Conservation (phyloP, 208 protist species). For the Histomonas meleagridis region DNA sequence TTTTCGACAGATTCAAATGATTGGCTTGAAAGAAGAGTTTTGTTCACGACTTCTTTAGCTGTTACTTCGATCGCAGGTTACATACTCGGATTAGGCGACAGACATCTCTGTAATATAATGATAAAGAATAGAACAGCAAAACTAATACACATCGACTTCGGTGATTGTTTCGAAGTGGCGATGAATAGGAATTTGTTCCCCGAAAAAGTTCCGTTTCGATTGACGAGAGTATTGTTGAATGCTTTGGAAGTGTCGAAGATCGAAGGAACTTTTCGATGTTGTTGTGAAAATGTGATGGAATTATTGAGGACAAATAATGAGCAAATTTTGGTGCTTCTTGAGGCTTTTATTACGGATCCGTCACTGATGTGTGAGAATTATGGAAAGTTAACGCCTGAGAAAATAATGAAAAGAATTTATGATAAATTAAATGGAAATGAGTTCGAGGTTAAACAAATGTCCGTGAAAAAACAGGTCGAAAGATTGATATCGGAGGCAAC, state of each 20-base stretch:
- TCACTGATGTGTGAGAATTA: neutral
- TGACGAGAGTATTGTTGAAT: neutral
- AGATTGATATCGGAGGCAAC: neutral
- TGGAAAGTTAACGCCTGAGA: neutral
- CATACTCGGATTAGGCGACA: constrained; percentile 10
- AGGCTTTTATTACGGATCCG: constrained; percentile 31
- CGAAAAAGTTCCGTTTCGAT: constrained; percentile 32
- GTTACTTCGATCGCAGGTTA: constrained; percentile 4
- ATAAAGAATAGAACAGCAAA: neutral
- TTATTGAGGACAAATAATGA: neutral
- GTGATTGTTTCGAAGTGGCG: constrained; percentile 21
- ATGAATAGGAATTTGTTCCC: neutral
- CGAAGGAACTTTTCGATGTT: neutral
- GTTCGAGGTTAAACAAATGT: neutral
- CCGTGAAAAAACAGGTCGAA: neutral
- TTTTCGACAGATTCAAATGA: neutral
- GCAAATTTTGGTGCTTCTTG: neutral
- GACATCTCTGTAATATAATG: constrained; percentile 20
- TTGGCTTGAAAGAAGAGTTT: neutral
- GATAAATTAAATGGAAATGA: neutral
- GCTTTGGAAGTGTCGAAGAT: neutral
- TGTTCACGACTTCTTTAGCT: neutral
- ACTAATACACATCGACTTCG: constrained; percentile 25
- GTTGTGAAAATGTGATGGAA: neutral
- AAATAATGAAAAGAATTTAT: neutral